Evolutionary conservation across 2,329 filamentous ascomycete species (phyloP).

Genomic region (Teratosphaeria zuluensis): DNA sequence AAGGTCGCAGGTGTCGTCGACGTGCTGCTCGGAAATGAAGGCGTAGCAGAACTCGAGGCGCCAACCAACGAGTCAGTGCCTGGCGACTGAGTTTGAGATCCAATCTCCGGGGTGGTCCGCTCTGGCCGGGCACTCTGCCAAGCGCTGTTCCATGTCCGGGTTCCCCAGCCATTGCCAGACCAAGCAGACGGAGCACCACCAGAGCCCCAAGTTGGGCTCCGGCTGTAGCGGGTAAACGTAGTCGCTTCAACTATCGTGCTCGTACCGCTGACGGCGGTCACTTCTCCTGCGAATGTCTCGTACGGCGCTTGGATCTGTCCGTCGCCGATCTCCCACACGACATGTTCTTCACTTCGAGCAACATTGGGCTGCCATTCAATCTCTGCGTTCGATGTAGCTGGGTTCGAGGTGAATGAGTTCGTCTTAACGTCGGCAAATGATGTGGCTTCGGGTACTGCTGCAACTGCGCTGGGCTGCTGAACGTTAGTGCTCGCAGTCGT

Average conservation of each 20-base stretch:
- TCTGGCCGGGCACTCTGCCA: neutral
- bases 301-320: conserved; percentile 10
- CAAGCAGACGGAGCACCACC: neutral
- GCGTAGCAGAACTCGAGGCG: neutral
- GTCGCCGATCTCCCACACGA: conserved; percentile 9
- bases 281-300: conserved; percentile 3
- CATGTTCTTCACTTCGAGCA: neutral
- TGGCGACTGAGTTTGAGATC: neutral
- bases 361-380: neutral
- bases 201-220: neutral
- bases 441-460: neutral
- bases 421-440: conserved; percentile 1
- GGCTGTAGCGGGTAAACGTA: neutral
- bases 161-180: neutral
- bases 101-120: neutral
- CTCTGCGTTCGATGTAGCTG: neutral
- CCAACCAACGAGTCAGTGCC: neutral
- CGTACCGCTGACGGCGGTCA: neutral
- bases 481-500: neutral
- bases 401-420: conserved; percentile 3
- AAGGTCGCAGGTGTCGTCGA: neutral
- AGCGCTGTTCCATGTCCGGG: neutral
- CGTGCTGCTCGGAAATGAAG: neutral
- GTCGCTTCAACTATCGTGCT: neutral
- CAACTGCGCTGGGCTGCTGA: neutral